Percentiles rank a stretch among this genome's conserved stretches.
Evolutionary conservation across 805 yeast genomes (phyloP).

Genomic region (Lachancea dasiensis): DNA sequence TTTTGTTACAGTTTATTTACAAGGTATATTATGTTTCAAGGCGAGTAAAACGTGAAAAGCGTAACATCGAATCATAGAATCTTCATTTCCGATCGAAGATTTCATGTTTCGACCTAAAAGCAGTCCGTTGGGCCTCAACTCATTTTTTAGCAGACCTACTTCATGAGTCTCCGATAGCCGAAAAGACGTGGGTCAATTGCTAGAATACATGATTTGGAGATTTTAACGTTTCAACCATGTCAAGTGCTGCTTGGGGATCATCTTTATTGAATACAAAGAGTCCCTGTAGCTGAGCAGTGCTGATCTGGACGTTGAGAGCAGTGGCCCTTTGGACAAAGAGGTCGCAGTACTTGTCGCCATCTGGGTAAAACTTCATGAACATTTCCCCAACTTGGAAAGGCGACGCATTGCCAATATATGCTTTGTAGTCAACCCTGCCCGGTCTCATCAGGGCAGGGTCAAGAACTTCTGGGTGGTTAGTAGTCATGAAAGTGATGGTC

Average conservation of each 20-base stretch:
- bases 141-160: no score
- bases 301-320: slow-evolving; percentile 50
- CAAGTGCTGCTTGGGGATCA: slow-evolving; percentile 69
- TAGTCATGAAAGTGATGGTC: slow-evolving; percentile 94
- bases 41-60: no score
- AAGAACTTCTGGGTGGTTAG: slow-evolving; percentile 90
- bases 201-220: slow-evolving; percentile 33
- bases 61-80: no score
- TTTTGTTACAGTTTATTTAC: no score
- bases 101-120: no score
- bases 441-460: slow-evolving; percentile 94
- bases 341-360: slow-evolving; percentile 47
- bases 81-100: no score
- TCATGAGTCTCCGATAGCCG: no score
- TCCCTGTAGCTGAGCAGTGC: slow-evolving; percentile 95
- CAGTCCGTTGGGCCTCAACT: no score
- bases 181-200: background rate
- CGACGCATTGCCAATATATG: slow-evolving; percentile 80
- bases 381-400: slow-evolving; percentile 70
- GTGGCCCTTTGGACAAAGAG: slow-evolving; percentile 38
- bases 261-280: slow-evolving; percentile 87
- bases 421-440: slow-evolving; percentile 86
- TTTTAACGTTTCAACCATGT: slow-evolving; percentile 43
- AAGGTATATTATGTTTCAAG: no score
- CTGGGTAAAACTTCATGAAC: slow-evolving; percentile 83